phyloP scores from a whole-genome alignment of 2,329 filamentous ascomycete genomes.

The Dothiorella sarmentorum region DNA sequence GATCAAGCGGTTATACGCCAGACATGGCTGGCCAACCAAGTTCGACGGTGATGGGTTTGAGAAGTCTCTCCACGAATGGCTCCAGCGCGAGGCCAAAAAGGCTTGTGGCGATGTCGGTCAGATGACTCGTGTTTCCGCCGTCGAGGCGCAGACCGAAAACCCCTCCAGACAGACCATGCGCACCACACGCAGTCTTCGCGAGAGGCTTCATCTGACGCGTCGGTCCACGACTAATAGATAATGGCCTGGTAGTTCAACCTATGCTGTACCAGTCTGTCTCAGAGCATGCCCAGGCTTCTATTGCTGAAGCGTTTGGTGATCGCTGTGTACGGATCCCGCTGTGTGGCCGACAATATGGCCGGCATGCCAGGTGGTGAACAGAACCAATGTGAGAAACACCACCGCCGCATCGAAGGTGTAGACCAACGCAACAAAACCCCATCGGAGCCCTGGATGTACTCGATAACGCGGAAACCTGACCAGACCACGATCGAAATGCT shows the following conservation, averaged over 20 bases:
- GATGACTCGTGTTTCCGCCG: conserved; percentile 15
- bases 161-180: conserved; percentile 12
- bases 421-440: conserved; percentile 45
- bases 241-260: background rate
- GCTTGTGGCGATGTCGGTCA: background rate
- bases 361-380: conserved; percentile 40
- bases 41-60: conserved; percentile 13
- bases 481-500: conserved; percentile 49
- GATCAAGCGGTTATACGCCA: conserved; percentile 10
- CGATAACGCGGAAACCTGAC: conserved; percentile 47
- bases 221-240: conserved; percentile 3
- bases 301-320: conserved; percentile 5
- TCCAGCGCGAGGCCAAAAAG: conserved; percentile 12
- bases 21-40: conserved; percentile 15
- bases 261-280: background rate
- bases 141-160: conserved; percentile 6
- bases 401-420: conserved; percentile 49
- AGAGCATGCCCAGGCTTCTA: conserved; percentile 7
- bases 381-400: conserved; percentile 43
- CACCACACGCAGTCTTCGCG: conserved; percentile 15
- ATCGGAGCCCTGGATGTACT: conserved; percentile 46
- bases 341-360: conserved; percentile 24
- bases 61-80: conserved; percentile 9
- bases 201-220: conserved; percentile 12
- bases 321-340: background rate